These are phyloP conservation scores for Neurospora intermedia DNA, from an alignment of 495 filamentous ascomycete genomes.

Conservation along the genomic window DNA sequence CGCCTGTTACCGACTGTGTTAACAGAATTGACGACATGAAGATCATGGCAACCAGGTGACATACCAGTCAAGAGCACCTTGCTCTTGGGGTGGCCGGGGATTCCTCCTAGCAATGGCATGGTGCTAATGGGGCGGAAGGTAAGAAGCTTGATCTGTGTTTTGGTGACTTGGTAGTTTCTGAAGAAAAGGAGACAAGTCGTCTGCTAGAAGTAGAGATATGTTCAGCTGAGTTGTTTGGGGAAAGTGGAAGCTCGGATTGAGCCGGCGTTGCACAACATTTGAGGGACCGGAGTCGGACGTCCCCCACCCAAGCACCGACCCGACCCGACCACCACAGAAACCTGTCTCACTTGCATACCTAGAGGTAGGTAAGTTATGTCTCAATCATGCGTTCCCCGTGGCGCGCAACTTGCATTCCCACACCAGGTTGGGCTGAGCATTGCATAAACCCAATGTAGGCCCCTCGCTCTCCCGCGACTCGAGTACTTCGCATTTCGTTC, in stretches of 20 bases:
- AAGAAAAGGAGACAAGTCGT: background rate
- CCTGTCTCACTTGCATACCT: background rate
- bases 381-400: background rate
- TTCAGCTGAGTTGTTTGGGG: background rate
- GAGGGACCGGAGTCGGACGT: background rate
- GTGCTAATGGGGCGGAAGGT: background rate
- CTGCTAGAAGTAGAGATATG: background rate
- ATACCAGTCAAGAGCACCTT: conserved; percentile 24
- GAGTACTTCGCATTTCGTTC: background rate
- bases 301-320: background rate
- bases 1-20: conserved; percentile 13
- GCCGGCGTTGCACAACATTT: background rate
- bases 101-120: background rate
- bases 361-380: background rate
- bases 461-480: background rate
- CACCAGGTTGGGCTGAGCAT: background rate
- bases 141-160: background rate
- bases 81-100: conserved; percentile 2
- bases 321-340: background rate
- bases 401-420: background rate
- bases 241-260: background rate
- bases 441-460: background rate
- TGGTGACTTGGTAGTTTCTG: background rate
- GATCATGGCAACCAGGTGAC: background rate
- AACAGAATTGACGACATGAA: background rate